A percentile compares a stretch with the other conserved stretches of the same genome.
Evolutionary conservation across 208 protist species (phyloP).

Genomic region (Entamoeba invadens): DNA sequence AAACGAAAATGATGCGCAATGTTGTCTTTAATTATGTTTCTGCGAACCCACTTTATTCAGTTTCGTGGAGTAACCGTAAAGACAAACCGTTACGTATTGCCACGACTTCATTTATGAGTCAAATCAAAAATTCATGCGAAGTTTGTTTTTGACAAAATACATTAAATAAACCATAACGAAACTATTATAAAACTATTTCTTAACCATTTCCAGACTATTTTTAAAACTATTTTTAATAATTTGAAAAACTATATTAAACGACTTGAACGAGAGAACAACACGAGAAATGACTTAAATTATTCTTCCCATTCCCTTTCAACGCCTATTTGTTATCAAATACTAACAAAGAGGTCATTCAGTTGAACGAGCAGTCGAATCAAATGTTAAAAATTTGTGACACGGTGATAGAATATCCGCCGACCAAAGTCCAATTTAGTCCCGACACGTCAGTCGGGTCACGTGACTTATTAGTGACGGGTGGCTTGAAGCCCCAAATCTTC

Average conservation of each 20-base stretch:
- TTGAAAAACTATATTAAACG: too few relatives aligned
- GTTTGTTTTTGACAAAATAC: not conserved
- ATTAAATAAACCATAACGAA: not conserved
- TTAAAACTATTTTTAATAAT: too few relatives aligned
- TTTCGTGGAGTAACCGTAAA: not conserved
- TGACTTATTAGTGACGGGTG: not conserved
- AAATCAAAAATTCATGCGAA: not conserved
- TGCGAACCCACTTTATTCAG: not conserved
- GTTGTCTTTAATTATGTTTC: not conserved
- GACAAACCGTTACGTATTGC: not conserved
- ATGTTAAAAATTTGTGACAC: not conserved
- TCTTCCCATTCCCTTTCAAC: too few relatives aligned
- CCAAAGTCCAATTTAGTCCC: not conserved
- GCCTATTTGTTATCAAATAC: not conserved
- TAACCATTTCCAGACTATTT: too few relatives aligned
- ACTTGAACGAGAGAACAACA: too few relatives aligned
- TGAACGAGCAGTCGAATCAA: not conserved
- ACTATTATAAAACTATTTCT: too few relatives aligned
- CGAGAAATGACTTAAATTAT: too few relatives aligned
- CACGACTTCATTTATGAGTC: not conserved
- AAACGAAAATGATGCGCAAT: not conserved
- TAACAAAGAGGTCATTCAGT: not conserved
- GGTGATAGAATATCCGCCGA: not conserved
- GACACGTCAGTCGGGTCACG: not conserved
- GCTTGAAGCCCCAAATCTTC: not conserved